Conservation (phyloP, 345 rosid genomes). For the Raphanus sativus region DNA sequence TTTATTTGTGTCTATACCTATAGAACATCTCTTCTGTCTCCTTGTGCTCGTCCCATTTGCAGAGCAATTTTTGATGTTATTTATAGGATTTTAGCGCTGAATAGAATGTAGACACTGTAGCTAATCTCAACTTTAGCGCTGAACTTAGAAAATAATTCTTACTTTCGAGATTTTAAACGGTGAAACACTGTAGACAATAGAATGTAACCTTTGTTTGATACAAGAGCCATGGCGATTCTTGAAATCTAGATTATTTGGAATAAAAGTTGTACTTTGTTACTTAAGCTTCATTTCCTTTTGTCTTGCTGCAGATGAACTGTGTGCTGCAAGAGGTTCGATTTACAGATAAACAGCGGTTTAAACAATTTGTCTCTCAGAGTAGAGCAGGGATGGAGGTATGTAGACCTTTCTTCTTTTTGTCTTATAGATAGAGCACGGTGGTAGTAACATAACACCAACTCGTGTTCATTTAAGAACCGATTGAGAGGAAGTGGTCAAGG, state of each 20-base stretch:
- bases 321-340: constrained; percentile 93
- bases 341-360: constrained; percentile 93
- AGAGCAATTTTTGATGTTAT: background rate
- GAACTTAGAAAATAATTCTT: background rate
- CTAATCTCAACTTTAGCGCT: background rate
- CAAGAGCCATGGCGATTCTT: background rate
- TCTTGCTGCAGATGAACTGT: constrained; percentile 57
- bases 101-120: background rate
- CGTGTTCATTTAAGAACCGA: constrained; percentile 56
- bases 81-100: background rate
- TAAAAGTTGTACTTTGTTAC: background rate
- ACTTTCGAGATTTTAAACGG: background rate
- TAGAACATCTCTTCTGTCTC: background rate
- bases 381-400: constrained; percentile 97
- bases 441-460: constrained; percentile 15
- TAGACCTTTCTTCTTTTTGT: background rate
- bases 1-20: background rate
- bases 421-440: background rate
- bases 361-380: constrained; percentile 95
- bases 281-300: constrained; percentile 7
- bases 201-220: background rate
- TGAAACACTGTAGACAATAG: background rate
- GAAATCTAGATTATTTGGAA: background rate
- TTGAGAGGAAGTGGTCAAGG: constrained; percentile 92
- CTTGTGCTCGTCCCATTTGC: background rate